phyloP scores from a whole-genome alignment of 2,329 filamentous ascomycete genomes.

The Stemphylium lycopersici region DNA sequence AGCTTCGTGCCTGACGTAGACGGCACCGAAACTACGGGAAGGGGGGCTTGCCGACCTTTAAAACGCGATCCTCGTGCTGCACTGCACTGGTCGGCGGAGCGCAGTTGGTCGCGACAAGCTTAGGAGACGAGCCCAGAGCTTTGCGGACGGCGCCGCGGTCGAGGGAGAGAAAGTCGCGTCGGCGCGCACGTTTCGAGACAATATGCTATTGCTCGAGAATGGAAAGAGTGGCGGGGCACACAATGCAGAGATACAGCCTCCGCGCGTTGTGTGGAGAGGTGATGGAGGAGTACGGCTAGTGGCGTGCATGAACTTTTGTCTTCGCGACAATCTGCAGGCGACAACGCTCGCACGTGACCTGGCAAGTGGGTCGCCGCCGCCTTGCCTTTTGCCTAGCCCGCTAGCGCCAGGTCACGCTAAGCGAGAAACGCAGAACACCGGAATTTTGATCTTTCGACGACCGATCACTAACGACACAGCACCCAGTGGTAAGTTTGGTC shows the following conservation, averaged over 20 bases:
- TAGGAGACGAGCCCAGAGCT: constrained; percentile 32
- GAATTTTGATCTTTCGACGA: constrained; percentile 16
- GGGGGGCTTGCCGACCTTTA: background rate
- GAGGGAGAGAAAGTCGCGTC: constrained; percentile 30
- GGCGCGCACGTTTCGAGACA: constrained; percentile 21
- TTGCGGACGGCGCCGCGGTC: constrained; percentile 33
- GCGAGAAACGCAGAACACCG: constrained; percentile 12
- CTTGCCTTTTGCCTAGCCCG: constrained; percentile 8
- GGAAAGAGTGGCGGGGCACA: constrained; percentile 25
- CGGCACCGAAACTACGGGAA: background rate
- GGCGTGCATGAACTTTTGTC: constrained; percentile 31
- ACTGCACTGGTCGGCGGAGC: constrained; percentile 14
- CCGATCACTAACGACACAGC: constrained; percentile 39
- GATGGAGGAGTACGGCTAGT: constrained; percentile 28
- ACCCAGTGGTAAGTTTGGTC: constrained; percentile 42
- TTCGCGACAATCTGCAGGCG: constrained; percentile 16
- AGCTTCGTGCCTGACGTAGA: background rate
- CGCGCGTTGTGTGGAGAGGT: constrained; percentile 37
- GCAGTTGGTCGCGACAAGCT: constrained; percentile 25
- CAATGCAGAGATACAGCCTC: constrained; percentile 27
- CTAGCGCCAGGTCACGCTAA: constrained; percentile 17
- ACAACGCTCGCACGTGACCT: constrained; percentile 9
- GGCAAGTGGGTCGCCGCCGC: background rate
- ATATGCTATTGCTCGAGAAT: constrained; percentile 15
- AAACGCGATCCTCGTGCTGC: constrained; percentile 4